These are phyloP conservation scores for Penicillium mononematosum DNA, from an alignment of 495 filamentous ascomycete genomes.

Conservation along the genomic window DNA sequence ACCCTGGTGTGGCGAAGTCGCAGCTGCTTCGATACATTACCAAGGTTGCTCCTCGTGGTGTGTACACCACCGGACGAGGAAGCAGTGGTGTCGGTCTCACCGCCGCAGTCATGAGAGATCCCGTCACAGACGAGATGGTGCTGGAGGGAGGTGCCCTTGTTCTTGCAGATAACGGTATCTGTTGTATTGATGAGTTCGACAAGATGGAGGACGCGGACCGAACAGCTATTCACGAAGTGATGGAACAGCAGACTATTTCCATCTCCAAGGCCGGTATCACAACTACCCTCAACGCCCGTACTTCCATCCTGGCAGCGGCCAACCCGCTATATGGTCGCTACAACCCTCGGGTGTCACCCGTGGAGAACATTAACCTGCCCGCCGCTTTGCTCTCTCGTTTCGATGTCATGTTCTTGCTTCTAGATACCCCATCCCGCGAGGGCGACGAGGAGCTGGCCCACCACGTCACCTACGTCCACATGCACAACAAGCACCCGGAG, in stretches of 20 bases:
- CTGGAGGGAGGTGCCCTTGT: slow-evolving; percentile 95
- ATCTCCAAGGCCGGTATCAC: slow-evolving; percentile 98
- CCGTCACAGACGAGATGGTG: slow-evolving; percentile 98
- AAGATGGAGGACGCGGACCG: slow-evolving; percentile 98
- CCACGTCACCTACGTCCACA: slow-evolving; percentile 96
- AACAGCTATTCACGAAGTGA: slow-evolving; percentile 98
- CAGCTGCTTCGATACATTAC: slow-evolving; percentile 97
- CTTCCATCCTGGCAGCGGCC: slow-evolving; percentile 94
- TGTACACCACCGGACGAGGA: slow-evolving; percentile 96
- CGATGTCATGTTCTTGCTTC: slow-evolving; percentile 93
- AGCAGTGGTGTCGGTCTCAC: slow-evolving; percentile 96
- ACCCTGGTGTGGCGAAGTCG: slow-evolving; percentile 98
- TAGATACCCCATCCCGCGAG: slow-evolving; percentile 87
- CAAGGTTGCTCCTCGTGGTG: slow-evolving; percentile 94
- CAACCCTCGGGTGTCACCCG: slow-evolving; percentile 92
- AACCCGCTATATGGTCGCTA: slow-evolving; percentile 98
- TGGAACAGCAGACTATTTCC: slow-evolving; percentile 99
- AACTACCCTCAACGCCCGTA: slow-evolving; percentile 92
- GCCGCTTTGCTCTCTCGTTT: slow-evolving; percentile 95
- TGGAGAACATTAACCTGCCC: slow-evolving; percentile 98
- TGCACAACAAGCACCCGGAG: slow-evolving; percentile 93
- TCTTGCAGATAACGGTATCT: slow-evolving; percentile 95
- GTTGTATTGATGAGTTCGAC: slow-evolving; percentile 99
- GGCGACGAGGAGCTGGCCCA: slow-evolving; percentile 88
- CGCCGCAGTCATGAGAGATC: slow-evolving; percentile 96